These are phyloP conservation scores for Hyphopichia buzzinii DNA, from an alignment of 1,139 yeast genomes.

Conservation along the genomic window DNA sequence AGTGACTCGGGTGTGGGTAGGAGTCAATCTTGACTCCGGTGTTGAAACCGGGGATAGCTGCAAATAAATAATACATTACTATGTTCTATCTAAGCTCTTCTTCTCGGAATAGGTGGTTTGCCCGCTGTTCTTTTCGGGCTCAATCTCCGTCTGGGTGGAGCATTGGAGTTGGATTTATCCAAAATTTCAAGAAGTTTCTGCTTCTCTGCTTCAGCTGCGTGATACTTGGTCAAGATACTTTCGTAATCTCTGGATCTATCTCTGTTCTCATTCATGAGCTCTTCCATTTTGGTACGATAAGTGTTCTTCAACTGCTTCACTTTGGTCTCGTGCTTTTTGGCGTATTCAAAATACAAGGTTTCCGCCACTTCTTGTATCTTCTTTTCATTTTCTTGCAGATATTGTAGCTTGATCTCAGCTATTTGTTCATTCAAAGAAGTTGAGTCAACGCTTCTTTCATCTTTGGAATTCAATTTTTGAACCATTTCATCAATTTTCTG, in stretches of 20 bases:
- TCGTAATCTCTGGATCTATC: conserved; percentile 41
- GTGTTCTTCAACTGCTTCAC: conserved; percentile 45
- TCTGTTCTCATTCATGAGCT: conserved; percentile 34
- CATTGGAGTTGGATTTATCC: conserved; percentile 5
- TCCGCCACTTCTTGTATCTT: conserved; percentile 59
- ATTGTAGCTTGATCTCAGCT: conserved; percentile 20
- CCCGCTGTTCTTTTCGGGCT: conserved; percentile 4
- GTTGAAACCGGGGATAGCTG: too few relatives aligned
- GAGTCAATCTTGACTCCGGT: too few relatives aligned
- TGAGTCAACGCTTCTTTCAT: conserved; percentile 11
- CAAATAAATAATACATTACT: too few relatives aligned
- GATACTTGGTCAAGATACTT: conserved; percentile 40
- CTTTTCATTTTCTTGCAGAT: conserved; percentile 29
- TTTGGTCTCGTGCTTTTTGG: conserved; percentile 67
- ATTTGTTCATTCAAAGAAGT: conserved; percentile 11
- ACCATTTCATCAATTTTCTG: conserved; percentile 22
- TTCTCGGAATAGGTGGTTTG: conserved; percentile 10
- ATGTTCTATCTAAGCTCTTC: too few relatives aligned
- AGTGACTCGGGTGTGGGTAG: too few relatives aligned
- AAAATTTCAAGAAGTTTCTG: conserved; percentile 33
- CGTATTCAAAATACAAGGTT: conserved; percentile 64
- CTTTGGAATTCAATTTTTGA: conserved; percentile 16
- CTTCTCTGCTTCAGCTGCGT: conserved; percentile 51
- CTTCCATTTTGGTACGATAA: conserved; percentile 31
- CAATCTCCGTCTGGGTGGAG: not conserved